phyloP scores from a whole-genome alignment of 192 early-diverging fungal genomes.

The Coemansia sp. region DNA sequence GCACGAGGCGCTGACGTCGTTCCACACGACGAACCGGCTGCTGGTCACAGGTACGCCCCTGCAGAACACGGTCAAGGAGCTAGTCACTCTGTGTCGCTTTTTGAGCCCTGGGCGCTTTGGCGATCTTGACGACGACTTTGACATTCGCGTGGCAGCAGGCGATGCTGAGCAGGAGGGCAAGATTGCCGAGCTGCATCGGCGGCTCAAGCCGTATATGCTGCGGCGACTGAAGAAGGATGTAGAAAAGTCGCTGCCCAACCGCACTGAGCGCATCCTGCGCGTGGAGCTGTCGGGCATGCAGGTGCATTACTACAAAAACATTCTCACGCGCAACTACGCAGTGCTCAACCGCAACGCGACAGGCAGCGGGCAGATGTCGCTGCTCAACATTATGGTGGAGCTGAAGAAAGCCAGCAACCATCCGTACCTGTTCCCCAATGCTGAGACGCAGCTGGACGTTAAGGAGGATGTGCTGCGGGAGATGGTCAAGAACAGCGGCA shows the following conservation, averaged over 20 bases:
- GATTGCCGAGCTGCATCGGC: constrained; percentile 80
- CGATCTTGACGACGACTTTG: constrained; percentile 79
- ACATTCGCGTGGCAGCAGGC: constrained; percentile 60
- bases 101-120: constrained; percentile 89
- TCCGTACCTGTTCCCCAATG: constrained; percentile 84
- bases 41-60: constrained; percentile 99
- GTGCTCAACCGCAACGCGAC: constrained; percentile 74
- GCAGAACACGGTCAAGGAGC: constrained; percentile 95
- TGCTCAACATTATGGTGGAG: constrained; percentile 95
- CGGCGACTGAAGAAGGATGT: constrained; percentile 97
- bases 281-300: constrained; percentile 91
- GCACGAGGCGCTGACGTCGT: constrained; percentile 87
- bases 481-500: constrained; percentile 89
- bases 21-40: constrained; percentile 85
- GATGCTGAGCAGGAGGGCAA: constrained; percentile 74
- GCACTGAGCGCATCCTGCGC: constrained; percentile 93
- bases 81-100: constrained; percentile 88
- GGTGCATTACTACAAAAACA: constrained; percentile 91
- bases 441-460: constrained; percentile 60
- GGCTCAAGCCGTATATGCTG: constrained; percentile 87
- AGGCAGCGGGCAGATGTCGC: constrained; percentile 66
- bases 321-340: constrained; percentile 90
- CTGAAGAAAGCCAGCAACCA: constrained; percentile 98
- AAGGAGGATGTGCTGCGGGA: constrained; percentile 79
- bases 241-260: constrained; percentile 93